Conservation (phyloP, 2,329 filamentous ascomycete species). For the Volutella citrinella region DNA sequence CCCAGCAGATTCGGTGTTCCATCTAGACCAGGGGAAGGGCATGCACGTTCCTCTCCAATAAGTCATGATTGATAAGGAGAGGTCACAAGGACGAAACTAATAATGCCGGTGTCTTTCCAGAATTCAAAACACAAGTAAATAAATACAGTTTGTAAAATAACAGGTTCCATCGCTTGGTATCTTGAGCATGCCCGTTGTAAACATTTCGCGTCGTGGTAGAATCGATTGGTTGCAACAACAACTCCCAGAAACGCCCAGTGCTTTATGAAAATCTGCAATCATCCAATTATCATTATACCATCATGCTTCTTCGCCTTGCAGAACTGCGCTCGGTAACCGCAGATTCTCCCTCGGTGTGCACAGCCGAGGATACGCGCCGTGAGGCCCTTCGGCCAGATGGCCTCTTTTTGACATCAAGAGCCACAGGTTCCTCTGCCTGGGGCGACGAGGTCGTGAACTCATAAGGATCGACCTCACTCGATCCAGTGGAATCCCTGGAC, state of each 20-base stretch:
- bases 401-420: slow-evolving; percentile 20
- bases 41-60: slow-evolving; percentile 19
- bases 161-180: slow-evolving; percentile 35
- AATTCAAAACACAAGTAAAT: slow-evolving; percentile 22
- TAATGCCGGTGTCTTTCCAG: no score
- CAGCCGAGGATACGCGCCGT: slow-evolving; percentile 38
- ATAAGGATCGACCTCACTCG: slow-evolving; percentile 46
- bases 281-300: slow-evolving; percentile 49
- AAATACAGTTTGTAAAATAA: slow-evolving; percentile 31
- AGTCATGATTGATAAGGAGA: slow-evolving; percentile 18
- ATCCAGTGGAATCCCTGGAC: slow-evolving; percentile 16
- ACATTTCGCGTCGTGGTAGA: slow-evolving; percentile 25
- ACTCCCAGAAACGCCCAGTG: slow-evolving; percentile 26
- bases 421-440: slow-evolving; percentile 28
- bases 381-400: slow-evolving; percentile 32
- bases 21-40: slow-evolving; percentile 12
- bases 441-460: slow-evolving; percentile 52
- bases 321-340: slow-evolving; percentile 28
- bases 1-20: slow-evolving; percentile 10
- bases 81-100: no score
- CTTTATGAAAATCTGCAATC: slow-evolving; percentile 23
- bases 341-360: slow-evolving; percentile 33
- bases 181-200: slow-evolving; percentile 29
- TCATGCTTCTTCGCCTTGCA: slow-evolving; percentile 55
- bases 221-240: slow-evolving; percentile 20